phyloP scores from a whole-genome alignment of 2,329 filamentous ascomycete species.

The Phialocephala subalpina region DNA sequence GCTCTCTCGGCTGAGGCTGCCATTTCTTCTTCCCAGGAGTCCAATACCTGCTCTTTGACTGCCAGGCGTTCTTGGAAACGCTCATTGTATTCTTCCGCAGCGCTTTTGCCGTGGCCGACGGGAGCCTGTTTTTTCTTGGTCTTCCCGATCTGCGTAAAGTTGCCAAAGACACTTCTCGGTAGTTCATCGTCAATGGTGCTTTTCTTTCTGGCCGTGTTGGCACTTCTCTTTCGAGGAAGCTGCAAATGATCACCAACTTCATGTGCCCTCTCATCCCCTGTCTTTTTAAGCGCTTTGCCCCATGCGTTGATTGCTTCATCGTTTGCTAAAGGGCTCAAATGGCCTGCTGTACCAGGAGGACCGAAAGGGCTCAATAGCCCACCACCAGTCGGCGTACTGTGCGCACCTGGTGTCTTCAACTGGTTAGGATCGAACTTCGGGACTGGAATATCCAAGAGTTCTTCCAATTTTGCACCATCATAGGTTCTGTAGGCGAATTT shows the following conservation, averaged over 20 bases:
- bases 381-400: neutral
- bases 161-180: conserved; percentile 27
- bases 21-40: conserved; percentile 39
- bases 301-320: conserved; percentile 26
- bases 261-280: conserved; percentile 18
- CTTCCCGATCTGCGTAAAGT: conserved; percentile 16
- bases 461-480: conserved; percentile 35
- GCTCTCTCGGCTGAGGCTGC: conserved; percentile 33
- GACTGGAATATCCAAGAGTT: conserved; percentile 33
- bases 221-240: conserved; percentile 13
- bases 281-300: conserved; percentile 24
- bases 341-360: neutral
- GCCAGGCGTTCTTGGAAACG: conserved; percentile 30
- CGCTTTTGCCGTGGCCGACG: conserved; percentile 18
- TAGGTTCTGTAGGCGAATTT: conserved; percentile 31
- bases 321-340: neutral
- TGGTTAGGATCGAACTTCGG: conserved; percentile 26
- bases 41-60: conserved; percentile 35
- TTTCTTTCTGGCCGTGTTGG: conserved; percentile 17
- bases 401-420: neutral
- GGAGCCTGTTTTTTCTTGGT: conserved; percentile 29
- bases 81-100: conserved; percentile 32
- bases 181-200: conserved; percentile 18
- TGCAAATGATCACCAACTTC: conserved; percentile 18
- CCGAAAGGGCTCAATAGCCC: no score